These are phyloP conservation scores for Graphiopsis chlorocephala DNA, from an alignment of 2,329 filamentous ascomycete species.

Conservation along the genomic window DNA sequence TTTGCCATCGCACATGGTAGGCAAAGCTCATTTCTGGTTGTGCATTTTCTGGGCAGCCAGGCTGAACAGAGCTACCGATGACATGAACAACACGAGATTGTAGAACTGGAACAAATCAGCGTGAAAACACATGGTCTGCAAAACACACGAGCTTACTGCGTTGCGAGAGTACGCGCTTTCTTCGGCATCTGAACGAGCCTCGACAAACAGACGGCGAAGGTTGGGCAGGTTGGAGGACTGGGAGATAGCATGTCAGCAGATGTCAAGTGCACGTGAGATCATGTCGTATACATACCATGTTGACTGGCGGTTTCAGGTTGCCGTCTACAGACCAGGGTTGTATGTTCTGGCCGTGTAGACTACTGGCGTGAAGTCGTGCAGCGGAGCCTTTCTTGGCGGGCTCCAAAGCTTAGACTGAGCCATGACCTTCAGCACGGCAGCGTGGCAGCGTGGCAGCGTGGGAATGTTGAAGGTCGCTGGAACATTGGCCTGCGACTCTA, in stretches of 20 bases:
- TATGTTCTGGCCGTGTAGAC: background rate
- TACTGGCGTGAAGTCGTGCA: constrained; percentile 1
- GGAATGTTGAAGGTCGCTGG: constrained; percentile 9
- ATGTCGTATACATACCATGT: constrained; percentile 7
- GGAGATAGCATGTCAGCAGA: background rate
- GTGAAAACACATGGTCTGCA: too few species aligned
- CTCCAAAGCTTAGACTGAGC: constrained; percentile 14
- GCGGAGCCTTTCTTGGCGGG: constrained; percentile 9
- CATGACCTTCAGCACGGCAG: constrained; percentile 6
- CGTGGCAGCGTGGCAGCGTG: background rate
- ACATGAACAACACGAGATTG: constrained; percentile 94
- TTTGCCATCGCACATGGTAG: background rate
- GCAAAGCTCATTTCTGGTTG: constrained; percentile 24
- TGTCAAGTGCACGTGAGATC: background rate
- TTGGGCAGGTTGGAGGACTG: constrained; percentile 80
- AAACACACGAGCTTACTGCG: constrained; percentile 58
- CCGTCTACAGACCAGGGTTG: background rate
- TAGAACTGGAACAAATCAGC: constrained; percentile 67
- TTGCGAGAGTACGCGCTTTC: constrained; percentile 91
- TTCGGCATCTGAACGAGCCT: constrained; percentile 87
- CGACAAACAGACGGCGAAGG: constrained; percentile 91
- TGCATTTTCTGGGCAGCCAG: constrained; percentile 84
- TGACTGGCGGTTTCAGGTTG: background rate
- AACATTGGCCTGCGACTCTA: background rate
- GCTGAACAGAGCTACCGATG: constrained; percentile 91